Evolutionary conservation across 1,284 basidiomycete genomes (phyloP), one percentile per base, ranked within the genome.

Genomic region (Ceratobasidium sp.): DNA sequence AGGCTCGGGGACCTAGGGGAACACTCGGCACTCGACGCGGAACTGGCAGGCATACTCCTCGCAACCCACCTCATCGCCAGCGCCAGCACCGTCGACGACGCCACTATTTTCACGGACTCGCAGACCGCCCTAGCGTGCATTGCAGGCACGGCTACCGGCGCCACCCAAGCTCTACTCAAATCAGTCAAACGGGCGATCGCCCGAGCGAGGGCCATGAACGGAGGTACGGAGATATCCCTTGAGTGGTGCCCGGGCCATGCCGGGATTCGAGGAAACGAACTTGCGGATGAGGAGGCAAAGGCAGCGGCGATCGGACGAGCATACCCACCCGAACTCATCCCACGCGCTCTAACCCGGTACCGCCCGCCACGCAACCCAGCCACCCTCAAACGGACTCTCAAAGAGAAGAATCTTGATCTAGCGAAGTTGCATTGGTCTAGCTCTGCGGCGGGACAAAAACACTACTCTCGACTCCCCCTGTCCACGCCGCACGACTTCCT

Each of bases 211-310:
- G 3, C 7, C 11, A 24, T 22, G 27, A 7, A 5, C 1, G 62
- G 44, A 41, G 41, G 62, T 9, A 29, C 22, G 29, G 8, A 3
- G 11, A 6, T 64, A 8, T 2, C 15, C 14, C n/a, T 77, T 2
- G n/a, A n/a, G 1, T 77, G 76, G 76, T 44, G 73, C 9, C 75
- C 76, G 6, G 76, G 76, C 5, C 76, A 77, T 19, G 29, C 36
- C 17, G 71, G 59, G 2, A 36, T 63, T 14, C 15, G 51, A n/a
- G 75, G 76, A 2, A 76, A 76, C 36, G 64, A 67, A 22, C 22
- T 33, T 7, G 75, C 76, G 7, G 76, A 77, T 56, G 33, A 36
- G 14, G 51, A 29, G 24, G 71, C 76, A 8, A 76, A 74, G 31
- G 62, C 57, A 27, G 75, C 76, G 19, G 53, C 75, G 8, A 47